Base-by-base conservation (phyloP, 495 filamentous ascomycete genomes). In the Staphylotrichum longicolle region DNA sequence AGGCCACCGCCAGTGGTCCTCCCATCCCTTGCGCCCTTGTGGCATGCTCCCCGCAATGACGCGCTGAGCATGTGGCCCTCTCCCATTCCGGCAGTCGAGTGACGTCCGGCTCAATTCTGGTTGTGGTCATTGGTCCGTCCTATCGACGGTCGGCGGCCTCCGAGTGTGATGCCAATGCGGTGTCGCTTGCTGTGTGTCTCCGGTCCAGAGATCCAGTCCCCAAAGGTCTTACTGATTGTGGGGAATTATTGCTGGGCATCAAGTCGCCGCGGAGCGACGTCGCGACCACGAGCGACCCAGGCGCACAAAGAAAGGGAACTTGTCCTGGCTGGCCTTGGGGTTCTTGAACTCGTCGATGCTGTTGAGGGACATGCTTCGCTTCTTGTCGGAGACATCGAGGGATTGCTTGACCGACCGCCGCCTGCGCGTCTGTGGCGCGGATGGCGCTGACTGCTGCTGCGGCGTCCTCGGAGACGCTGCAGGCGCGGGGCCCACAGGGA, bases 221-320 rank as follows among this genome's bases (percentile, higher is more conserved):
- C 20, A 27, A 27, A 0, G 20, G 20, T 27, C 20, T 27, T 27
- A 27, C 20, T 27, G 20, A 27, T 0, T 1, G 20, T 1, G 20
- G 20, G 20, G 1, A 27, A 27, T 27, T 27, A 27, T 27, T 27
- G 20, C 20, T 27, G 20, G 20, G 20, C 20, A 6, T 39, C 37
- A 42, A 39, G 30, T 46, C 32, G 37, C 35, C 4, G 61, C 40
- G 8, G 68, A 68, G 48, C 64, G 59, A 11, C 66, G 61, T 0
- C 68, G 63, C 7, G 68, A 66, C 55, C 62, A 70, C 0, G 68
- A 66, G 9, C 68, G 66, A 1, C 66, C 62, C 27, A 68, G 58
- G 32, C 66, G 60, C 33, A 57, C 30, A 5, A 70, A 42, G 15
- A 68, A 55, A 2, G 66, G 66, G 11, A 58, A 47, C 44, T 58